Conservation (phyloP, 805 yeast species). For the Yarrowia sp. region DNA sequence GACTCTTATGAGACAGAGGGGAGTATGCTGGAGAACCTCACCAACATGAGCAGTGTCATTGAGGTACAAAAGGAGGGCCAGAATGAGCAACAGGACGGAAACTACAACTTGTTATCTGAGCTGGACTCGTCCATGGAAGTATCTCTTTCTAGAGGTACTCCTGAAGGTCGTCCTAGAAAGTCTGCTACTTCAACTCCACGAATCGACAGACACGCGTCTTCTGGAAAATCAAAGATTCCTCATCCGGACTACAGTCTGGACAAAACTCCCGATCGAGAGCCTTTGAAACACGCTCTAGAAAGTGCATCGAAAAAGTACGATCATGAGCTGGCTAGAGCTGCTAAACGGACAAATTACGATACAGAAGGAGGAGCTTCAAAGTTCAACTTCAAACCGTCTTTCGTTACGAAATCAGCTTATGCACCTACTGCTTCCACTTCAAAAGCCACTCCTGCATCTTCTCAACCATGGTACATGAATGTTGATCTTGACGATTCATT, state of each 20-base stretch:
- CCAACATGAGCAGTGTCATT: not conserved
- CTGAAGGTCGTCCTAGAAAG: not conserved
- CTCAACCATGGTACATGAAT: constrained; percentile 16
- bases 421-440: constrained; percentile 5
- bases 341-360: constrained; percentile 14
- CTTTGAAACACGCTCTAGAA: constrained; percentile 24
- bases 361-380: not conserved
- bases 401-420: constrained; percentile 5
- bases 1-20: constrained; percentile 24
- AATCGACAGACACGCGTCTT: constrained; percentile 1
- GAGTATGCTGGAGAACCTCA: not conserved
- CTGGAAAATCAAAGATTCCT: constrained; percentile 2
- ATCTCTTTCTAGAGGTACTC: not conserved
- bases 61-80: not conserved
- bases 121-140: not conserved
- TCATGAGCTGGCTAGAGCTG: constrained; percentile 9
- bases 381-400: constrained; percentile 3
- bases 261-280: constrained; percentile 6
- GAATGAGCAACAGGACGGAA: not conserved
- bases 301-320: not conserved
- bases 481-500: constrained; percentile 19
- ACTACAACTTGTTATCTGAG: not conserved
- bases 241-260: not conserved
- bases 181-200: constrained; percentile 4
- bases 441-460: not conserved